phyloP scores from a whole-genome alignment of 2,329 filamentous ascomycete species.

The Botryotinia convoluta region DNA sequence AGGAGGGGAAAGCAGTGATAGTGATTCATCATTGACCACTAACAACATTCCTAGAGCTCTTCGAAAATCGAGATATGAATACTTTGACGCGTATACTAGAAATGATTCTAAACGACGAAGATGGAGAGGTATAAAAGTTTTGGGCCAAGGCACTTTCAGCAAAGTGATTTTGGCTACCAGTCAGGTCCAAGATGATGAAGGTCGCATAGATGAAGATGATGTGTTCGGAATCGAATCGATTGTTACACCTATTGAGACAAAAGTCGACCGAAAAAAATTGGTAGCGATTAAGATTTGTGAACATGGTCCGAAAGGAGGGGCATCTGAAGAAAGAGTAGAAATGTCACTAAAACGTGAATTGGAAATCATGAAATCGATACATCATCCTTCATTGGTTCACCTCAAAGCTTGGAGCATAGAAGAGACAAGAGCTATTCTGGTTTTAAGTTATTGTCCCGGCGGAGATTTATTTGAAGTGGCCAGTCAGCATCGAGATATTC shows the following conservation, averaged over 20 bases:
- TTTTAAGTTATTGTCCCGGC: conserved; percentile 88
- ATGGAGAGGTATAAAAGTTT: conserved; percentile 75
- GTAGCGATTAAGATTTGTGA: conserved; percentile 96
- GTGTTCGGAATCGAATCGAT: conserved; percentile 34
- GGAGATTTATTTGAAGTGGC: conserved; percentile 95
- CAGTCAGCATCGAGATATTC: conserved; percentile 63
- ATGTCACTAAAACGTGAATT: conserved; percentile 92
- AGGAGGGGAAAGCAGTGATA: conserved; percentile 48
- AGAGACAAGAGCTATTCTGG: conserved; percentile 75
- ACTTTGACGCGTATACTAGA: conserved; percentile 67
- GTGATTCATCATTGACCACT: conserved; percentile 48
- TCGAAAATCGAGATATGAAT: conserved; percentile 51
- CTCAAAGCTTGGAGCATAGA: conserved; percentile 90
- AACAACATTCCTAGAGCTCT: conserved; percentile 38
- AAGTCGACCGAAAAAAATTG: conserved; percentile 69
- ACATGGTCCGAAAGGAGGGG: conserved; percentile 88
- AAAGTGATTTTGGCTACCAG: conserved; percentile 89
- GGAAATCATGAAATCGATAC: conserved; percentile 84
- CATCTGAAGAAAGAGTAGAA: conserved; percentile 88
- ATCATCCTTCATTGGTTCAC: conserved; percentile 86
- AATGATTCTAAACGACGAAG: conserved; percentile 66
- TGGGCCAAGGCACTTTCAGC: conserved; percentile 95
- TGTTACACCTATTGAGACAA: conserved; percentile 39
- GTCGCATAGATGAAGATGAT: conserved; percentile 40
- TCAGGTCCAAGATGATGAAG: conserved; percentile 55